phyloP scores from a whole-genome alignment of 2,329 filamentous ascomycete genomes.

The Fonsecaea nubica region DNA sequence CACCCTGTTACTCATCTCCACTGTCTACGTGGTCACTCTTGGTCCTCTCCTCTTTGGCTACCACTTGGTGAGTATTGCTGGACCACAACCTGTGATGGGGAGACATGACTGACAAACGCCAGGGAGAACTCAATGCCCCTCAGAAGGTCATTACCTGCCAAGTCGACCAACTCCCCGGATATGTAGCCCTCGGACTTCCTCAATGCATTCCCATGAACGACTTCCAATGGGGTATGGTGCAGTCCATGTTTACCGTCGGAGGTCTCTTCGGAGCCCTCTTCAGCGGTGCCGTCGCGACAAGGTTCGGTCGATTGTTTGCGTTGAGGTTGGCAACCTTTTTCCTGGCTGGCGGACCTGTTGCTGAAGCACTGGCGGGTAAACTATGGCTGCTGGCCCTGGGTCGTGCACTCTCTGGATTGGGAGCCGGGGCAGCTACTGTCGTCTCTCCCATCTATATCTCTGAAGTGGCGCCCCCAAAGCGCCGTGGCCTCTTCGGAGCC shows the following conservation, averaged over 20 bases:
- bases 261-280: slow-evolving; percentile 82
- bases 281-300: slow-evolving; percentile 78
- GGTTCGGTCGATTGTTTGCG: slow-evolving; percentile 73
- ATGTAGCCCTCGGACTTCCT: slow-evolving; percentile 45
- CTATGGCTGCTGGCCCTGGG: slow-evolving; percentile 74
- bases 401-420: slow-evolving; percentile 79
- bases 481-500: slow-evolving; percentile 77
- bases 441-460: slow-evolving; percentile 95
- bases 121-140: slow-evolving; percentile 95
- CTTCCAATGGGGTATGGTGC: slow-evolving; percentile 81
- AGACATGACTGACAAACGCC: slow-evolving; percentile 52
- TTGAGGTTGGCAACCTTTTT: slow-evolving; percentile 80
- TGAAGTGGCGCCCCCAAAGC: slow-evolving; percentile 78
- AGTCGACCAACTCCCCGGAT: slow-evolving; percentile 57
- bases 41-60: slow-evolving; percentile 94
- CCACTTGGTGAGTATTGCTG: slow-evolving; percentile 70
- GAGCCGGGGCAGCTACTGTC: slow-evolving; percentile 86
- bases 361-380: slow-evolving; percentile 74
- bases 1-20: slow-evolving; percentile 64
- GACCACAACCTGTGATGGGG: slow-evolving; percentile 1
- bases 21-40: slow-evolving; percentile 77
- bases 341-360: slow-evolving; percentile 75
- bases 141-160: slow-evolving; percentile 90
- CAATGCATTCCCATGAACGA: slow-evolving; percentile 90
- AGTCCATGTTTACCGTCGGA: slow-evolving; percentile 88